Conservation (phyloP, 768 basidiomycete species). For the Vishniacozyma victoriae region DNA sequence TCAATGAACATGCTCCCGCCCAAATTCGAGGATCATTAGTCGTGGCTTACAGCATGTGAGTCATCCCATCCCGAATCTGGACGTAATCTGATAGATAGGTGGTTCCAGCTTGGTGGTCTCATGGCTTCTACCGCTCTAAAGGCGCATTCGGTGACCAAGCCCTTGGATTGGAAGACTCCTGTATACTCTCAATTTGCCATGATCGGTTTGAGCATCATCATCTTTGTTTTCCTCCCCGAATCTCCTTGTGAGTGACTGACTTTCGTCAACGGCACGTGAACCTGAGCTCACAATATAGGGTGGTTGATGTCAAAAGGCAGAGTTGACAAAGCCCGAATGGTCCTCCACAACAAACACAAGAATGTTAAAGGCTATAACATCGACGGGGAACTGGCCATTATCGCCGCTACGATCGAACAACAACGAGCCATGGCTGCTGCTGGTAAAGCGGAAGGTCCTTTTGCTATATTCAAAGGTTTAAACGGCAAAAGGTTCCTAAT, state of each 20-base stretch:
- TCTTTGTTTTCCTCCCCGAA: constrained; percentile 28
- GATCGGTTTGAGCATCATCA: constrained; percentile 15
- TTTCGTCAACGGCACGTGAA: no score
- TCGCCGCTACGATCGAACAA: constrained; percentile 16
- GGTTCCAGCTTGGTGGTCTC: constrained; percentile 21
- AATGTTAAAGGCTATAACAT: constrained; percentile 15
- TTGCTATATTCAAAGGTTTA: constrained; percentile 8
- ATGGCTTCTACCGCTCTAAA: constrained; percentile 14
- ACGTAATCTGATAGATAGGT: constrained; percentile 11
- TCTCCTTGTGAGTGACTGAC: constrained; percentile 14
- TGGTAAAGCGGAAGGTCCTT: constrained; percentile 6
- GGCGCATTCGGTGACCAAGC: constrained; percentile 1
- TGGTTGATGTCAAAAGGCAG: constrained; percentile 20
- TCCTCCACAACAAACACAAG: constrained; percentile 4
- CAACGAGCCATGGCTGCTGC: constrained; percentile 5
- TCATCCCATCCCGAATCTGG: no score
- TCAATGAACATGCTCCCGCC: constrained; percentile 29
- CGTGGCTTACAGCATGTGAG: constrained; percentile 19
- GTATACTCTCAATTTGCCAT: constrained; percentile 34
- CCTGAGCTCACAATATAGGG: constrained; percentile 5
- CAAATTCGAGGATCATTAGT: constrained; percentile 29
- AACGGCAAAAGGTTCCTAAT: constrained; percentile 5
- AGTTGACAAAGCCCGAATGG: constrained; percentile 12
- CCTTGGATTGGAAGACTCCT: constrained; percentile 15
- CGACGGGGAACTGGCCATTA: constrained; percentile 17